Conservation (phyloP, 495 filamentous ascomycete species). For the Bacidia gigantensis region DNA sequence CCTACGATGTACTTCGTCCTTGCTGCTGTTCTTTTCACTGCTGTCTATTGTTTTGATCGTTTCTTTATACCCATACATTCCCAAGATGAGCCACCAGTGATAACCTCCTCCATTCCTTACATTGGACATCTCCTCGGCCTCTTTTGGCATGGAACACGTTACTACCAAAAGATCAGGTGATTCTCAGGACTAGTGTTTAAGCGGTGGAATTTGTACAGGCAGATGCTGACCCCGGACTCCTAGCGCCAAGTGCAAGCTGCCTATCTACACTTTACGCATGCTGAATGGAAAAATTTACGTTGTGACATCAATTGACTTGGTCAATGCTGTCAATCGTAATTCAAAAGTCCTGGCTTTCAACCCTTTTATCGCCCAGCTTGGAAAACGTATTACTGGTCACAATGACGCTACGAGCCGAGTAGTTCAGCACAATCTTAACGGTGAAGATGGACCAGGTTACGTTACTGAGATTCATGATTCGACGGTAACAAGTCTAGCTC, state of each 20-base stretch:
- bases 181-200: too few species aligned
- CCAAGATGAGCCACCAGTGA: too few species aligned
- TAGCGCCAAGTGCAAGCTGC: slow-evolving; percentile 17
- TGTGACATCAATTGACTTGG: slow-evolving; percentile 28
- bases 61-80: too few species aligned
- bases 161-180: too few species aligned
- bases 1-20: too few species aligned
- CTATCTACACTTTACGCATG: slow-evolving; percentile 32
- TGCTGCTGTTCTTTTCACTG: too few species aligned
- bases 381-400: slow-evolving; percentile 11
- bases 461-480: slow-evolving; percentile 5
- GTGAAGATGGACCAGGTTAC: slow-evolving; percentile 6
- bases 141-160: too few species aligned
- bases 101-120: too few species aligned
- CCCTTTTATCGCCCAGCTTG: slow-evolving; percentile 18
- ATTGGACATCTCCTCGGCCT: too few species aligned
- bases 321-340: slow-evolving; percentile 30
- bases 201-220: too few species aligned
- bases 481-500: neutral
- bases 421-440: slow-evolving; percentile 10
- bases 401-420: slow-evolving; percentile 2
- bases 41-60: too few species aligned
- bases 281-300: slow-evolving; percentile 32
- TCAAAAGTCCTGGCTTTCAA: slow-evolving; percentile 29
- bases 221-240: too few species aligned